Conservation (phyloP, 768 basidiomycete species). For the Lentinula raphanica region DNA sequence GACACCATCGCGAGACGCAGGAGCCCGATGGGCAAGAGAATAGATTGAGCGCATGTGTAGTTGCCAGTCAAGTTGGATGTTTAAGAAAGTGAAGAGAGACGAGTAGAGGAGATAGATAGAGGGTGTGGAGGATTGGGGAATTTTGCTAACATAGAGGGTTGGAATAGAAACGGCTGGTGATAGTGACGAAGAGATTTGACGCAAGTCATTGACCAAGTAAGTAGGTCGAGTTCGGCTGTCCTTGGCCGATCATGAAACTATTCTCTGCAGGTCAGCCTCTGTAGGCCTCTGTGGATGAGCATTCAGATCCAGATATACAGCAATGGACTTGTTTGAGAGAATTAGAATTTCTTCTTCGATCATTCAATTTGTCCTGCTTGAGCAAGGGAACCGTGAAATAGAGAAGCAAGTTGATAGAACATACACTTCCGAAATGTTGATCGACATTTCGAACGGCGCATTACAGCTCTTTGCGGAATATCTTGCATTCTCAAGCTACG, state of each 20-base stretch:
- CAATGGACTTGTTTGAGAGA: constrained; percentile 1
- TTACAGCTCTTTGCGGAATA: too few species aligned
- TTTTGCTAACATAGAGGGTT: neutral
- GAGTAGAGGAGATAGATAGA: constrained; percentile 13
- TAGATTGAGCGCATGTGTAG: constrained; percentile 18
- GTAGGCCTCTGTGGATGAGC: constrained; percentile 3
- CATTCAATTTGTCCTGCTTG: too few species aligned
- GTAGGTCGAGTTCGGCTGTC: constrained; percentile 8
- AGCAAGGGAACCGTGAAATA: too few species aligned
- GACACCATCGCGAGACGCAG: constrained; percentile 58
- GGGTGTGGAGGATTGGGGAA: constrained; percentile 7
- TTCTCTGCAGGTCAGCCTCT: constrained; percentile 27
- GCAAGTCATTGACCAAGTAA: constrained; percentile 36
- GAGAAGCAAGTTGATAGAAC: too few species aligned
- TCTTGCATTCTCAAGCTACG: too few species aligned
- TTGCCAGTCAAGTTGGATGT: constrained; percentile 22
- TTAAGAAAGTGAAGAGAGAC: constrained; percentile 18
- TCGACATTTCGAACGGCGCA: too few species aligned
- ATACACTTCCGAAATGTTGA: too few species aligned
- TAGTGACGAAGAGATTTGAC: constrained; percentile 21
- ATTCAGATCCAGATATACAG: constrained; percentile 15
- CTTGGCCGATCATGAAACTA: constrained; percentile 30
- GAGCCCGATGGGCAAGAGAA: constrained; percentile 65
- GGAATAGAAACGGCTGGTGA: constrained; percentile 14
- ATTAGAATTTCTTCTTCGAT: too few species aligned